A percentile compares a stretch with the other conserved stretches of the same genome.
Evolutionary conservation across 1,284 basidiomycete genomes (phyloP).

Genomic region (Cryptococcus amylolentus): DNA sequence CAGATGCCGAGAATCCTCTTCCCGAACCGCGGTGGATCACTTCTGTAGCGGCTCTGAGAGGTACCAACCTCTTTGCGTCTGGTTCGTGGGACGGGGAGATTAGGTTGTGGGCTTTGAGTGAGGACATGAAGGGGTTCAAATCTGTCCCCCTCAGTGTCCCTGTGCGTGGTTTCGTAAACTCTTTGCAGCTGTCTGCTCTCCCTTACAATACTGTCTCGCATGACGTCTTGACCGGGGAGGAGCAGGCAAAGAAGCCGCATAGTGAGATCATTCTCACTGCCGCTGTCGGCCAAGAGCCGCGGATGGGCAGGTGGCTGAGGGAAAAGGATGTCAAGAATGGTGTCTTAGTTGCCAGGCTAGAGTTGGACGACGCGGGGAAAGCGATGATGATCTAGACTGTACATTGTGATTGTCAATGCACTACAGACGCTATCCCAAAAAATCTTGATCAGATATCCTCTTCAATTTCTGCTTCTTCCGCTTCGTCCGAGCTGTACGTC

Average conservation of each 20-base stretch:
- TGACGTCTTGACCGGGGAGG: conserved; percentile 1
- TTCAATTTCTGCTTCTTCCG: background rate
- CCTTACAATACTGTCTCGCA: conserved; percentile 55
- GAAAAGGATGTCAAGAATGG: conserved; percentile 70
- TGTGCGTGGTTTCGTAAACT: conserved; percentile 80
- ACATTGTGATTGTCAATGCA: background rate
- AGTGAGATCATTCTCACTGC: conserved; percentile 65
- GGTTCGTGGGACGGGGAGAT: conserved; percentile 90
- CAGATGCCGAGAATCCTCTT: conserved; percentile 61
- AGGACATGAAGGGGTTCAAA: conserved; percentile 70
- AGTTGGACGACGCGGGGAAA: conserved; percentile 16
- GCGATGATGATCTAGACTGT: conserved; percentile 12
- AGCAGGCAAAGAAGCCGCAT: conserved; percentile 28
- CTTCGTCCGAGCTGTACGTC: background rate
- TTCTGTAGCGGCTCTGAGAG: conserved; percentile 71
- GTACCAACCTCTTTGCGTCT: conserved; percentile 86
- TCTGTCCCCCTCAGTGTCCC: conserved; percentile 57
- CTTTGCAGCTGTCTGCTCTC: conserved; percentile 71
- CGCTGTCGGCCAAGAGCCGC: conserved; percentile 80
- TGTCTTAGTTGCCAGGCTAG: conserved; percentile 59
- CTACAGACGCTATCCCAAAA: no score
- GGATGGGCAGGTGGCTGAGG: conserved; percentile 82
- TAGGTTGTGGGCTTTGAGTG: conserved; percentile 82
- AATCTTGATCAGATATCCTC: background rate
- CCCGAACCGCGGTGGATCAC: conserved; percentile 82